Base-by-base conservation (phyloP, 2,329 filamentous ascomycete species). In the Orbilia oligospora region DNA sequence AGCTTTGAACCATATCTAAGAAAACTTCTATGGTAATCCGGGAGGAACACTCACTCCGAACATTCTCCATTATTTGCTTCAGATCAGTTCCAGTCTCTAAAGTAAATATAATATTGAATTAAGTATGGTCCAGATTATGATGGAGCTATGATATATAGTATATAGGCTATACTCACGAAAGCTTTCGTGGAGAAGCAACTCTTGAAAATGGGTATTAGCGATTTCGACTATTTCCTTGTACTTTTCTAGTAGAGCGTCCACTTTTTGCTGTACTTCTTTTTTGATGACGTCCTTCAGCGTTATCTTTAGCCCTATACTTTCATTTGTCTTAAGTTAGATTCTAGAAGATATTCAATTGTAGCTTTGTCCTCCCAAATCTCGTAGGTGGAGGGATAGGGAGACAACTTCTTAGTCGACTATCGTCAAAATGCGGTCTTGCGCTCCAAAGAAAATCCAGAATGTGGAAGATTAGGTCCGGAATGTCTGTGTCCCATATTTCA, bases 231-330 rank as follows among this genome's bases (percentile, higher is more conserved):
- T 48, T 16, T 30, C 56, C 33, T 49, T 33, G 16, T 76, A 76
- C 24, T 70, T 76, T 22, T 30, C 55, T 44, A 65, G 12, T 18
- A 76, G 44, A 22, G 66, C 16, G 16, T 65, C 46, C 6, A 49
- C 65, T 24, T 76, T 76, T 6, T 56, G 10, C 8, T 76, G 22
- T 3, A 76, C 16, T 1, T 76, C 72, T 24, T 70, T 76, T 24
- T 65, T 65, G 24, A 76, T 70, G n/a, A 76, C 18, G 14, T 76
- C 72, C n/a, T 76, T 76, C 36, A 76, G 4, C 27, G 72, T 71
- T 36, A 8, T 66, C 36, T 66, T 66, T 4, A 76, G 56, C 55
- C 72, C 71, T 76, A 30, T 12, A 53, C 2, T 16, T 10, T 12
- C 22, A 53, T 2, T 9, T 10, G 3, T 12, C 10, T 38, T 38